Conservation (phyloP, 148 eudicot species). For the Vaccinium macrocarpon region DNA sequence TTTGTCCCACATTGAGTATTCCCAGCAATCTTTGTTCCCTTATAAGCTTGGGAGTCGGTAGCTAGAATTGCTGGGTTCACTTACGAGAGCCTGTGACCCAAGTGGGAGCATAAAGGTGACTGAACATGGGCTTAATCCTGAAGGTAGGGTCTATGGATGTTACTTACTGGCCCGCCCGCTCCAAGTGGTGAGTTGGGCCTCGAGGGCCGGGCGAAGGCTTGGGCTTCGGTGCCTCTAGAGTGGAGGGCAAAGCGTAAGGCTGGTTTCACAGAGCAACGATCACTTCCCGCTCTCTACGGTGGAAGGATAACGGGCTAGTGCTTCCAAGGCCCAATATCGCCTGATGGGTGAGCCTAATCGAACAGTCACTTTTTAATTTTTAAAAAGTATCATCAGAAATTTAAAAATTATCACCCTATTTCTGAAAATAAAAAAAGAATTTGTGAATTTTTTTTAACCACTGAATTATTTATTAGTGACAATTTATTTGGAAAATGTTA, state of each 20-base stretch:
- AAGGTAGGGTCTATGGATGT: not conserved
- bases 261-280: conserved; percentile 35
- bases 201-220: not conserved
- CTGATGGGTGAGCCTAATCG: not conserved
- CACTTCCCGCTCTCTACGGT: conserved; percentile 27
- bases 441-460: too few relatives aligned
- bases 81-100: not conserved
- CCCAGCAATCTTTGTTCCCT: not conserved
- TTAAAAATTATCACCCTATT: too few relatives aligned
- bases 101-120: conserved; percentile 19
- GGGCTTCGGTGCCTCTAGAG: conserved; percentile 15
- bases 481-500: too few relatives aligned
- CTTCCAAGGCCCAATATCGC: not conserved
- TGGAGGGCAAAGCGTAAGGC: conserved; percentile 34
- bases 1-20: not conserved
- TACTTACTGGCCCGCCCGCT: conserved; percentile 16
- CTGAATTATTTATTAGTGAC: too few relatives aligned
- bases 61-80: not conserved
- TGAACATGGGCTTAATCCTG: not conserved
- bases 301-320: conserved; percentile 31
- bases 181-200: conserved; percentile 26
- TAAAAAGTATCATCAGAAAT: too few relatives aligned
- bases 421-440: too few relatives aligned
- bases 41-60: not conserved
- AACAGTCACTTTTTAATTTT: not conserved